Conservation (phyloP, 2,329 filamentous ascomycete genomes). For the Fusarium pseudonygamai region DNA sequence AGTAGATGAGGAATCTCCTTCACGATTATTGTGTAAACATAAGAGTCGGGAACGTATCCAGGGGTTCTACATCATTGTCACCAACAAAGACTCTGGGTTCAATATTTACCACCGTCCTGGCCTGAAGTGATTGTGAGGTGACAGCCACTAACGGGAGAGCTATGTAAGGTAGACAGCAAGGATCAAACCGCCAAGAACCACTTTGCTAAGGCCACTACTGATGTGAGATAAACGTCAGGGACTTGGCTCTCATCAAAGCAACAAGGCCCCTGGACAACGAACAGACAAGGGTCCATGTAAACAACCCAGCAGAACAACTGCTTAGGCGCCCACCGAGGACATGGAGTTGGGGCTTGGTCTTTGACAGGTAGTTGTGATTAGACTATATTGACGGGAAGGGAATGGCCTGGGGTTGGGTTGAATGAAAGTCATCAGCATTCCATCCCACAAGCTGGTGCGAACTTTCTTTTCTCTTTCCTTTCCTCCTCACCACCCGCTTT, state of each 20-base stretch:
- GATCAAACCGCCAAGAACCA: slow-evolving; percentile 24
- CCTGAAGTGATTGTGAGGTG: slow-evolving; percentile 35
- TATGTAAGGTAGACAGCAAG: slow-evolving; percentile 19
- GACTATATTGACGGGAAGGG: slow-evolving; percentile 19
- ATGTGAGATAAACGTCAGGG: slow-evolving; percentile 25
- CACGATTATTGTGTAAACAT: not conserved
- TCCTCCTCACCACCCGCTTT: slow-evolving; percentile 19
- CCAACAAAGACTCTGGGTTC: slow-evolving; percentile 20
- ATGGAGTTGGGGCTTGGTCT: not conserved
- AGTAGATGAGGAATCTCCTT: not conserved
- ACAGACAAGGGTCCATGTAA: slow-evolving; percentile 27
- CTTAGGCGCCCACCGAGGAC: slow-evolving; percentile 8
- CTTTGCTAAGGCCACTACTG: slow-evolving; percentile 7
- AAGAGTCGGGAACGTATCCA: not conserved
- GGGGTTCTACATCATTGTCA: slow-evolving; percentile 8
- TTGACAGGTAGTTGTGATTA: not conserved
- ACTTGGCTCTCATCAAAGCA: slow-evolving; percentile 33
- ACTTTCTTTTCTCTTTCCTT: slow-evolving; percentile 22
- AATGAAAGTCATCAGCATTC: slow-evolving; percentile 30
- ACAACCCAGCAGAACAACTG: slow-evolving; percentile 35
- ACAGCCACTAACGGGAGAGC: slow-evolving; percentile 35
- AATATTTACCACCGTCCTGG: slow-evolving; percentile 36
- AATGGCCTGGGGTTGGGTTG: slow-evolving; percentile 16
- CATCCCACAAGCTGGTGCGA: slow-evolving; percentile 21
- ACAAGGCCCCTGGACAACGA: slow-evolving; percentile 34